phyloP scores from a whole-genome alignment of 75 land plant species.

The Gnetum montanum region DNA sequence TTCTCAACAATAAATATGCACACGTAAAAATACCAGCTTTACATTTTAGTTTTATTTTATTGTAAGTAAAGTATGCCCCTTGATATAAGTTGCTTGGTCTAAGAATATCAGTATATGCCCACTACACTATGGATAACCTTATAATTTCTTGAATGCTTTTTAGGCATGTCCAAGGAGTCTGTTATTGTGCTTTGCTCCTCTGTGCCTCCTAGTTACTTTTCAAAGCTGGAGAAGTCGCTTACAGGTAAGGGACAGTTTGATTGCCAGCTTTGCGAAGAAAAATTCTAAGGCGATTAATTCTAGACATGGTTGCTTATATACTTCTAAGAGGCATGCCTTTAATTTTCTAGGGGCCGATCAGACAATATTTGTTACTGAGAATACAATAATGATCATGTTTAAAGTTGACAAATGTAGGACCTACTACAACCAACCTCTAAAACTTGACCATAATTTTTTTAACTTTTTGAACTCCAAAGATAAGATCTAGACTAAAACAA shows the following conservation, averaged over 20 bases:
- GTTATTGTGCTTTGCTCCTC: constrained; percentile 57
- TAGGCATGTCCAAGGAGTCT: constrained; percentile 45
- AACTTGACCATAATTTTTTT: too few relatives aligned
- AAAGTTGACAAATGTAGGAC: background rate
- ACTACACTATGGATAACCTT: background rate
- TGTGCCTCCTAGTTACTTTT: constrained; percentile 29
- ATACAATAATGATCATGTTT: background rate
- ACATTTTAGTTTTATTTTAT: background rate
- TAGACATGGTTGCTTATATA: background rate
- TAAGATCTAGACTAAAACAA: too few relatives aligned
- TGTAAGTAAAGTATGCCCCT: background rate
- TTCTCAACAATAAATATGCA: background rate
- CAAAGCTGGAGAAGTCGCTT: constrained; percentile 43
- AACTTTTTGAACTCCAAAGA: too few relatives aligned
- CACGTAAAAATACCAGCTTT: background rate
- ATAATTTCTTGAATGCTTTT: background rate
- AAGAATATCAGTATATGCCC: background rate
- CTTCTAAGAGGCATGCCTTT: background rate
- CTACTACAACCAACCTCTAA: background rate
- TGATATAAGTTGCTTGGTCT: background rate
- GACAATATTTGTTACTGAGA: background rate
- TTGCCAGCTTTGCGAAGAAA: background rate
- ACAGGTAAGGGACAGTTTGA: constrained; percentile 30
- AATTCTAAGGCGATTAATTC: background rate
- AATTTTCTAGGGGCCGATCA: too few relatives aligned